Conservation (phyloP, 2,329 filamentous ascomycete species). For the Tolypocladium amazonense region DNA sequence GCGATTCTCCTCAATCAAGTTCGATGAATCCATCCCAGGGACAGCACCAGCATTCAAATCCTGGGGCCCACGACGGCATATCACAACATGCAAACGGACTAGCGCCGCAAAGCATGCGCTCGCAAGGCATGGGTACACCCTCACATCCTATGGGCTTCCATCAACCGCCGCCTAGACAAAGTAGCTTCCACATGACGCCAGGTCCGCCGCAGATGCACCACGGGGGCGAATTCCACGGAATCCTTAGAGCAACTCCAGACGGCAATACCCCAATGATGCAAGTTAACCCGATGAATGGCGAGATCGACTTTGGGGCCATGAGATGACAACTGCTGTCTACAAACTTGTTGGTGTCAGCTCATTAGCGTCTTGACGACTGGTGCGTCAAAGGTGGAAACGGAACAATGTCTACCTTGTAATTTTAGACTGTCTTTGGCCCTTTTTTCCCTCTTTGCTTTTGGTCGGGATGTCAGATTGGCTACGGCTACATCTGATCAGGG, state of each 20-base stretch:
- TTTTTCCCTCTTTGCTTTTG: background rate
- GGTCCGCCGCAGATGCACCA: constrained; percentile 15
- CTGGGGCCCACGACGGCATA: constrained; percentile 15
- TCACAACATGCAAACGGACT: constrained; percentile 16
- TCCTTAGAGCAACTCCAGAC: constrained; percentile 35
- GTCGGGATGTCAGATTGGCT: background rate
- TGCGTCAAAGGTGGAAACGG: background rate
- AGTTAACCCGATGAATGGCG: constrained; percentile 16
- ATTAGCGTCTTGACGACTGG: background rate
- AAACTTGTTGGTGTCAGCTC: background rate
- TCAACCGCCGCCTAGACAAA: constrained; percentile 17
- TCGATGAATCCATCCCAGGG: constrained; percentile 9
- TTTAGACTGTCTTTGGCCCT: background rate
- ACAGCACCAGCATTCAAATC: constrained; percentile 16
- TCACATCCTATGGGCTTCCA: constrained; percentile 17
- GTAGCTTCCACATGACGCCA: constrained; percentile 19
- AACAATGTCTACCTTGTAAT: background rate
- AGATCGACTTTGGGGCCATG: constrained; percentile 15
- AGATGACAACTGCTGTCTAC: background rate
- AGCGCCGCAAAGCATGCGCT: constrained; percentile 11
- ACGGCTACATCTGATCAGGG: background rate
- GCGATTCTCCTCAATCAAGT: constrained; percentile 13
- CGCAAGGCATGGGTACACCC: constrained; percentile 14
- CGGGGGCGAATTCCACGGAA: constrained; percentile 34
- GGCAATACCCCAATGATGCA: constrained; percentile 11